Evolutionary conservation across 1,284 basidiomycete genomes (phyloP), one percentile per base, ranked within the genome.

Genomic region (Testicularia cyperi): DNA sequence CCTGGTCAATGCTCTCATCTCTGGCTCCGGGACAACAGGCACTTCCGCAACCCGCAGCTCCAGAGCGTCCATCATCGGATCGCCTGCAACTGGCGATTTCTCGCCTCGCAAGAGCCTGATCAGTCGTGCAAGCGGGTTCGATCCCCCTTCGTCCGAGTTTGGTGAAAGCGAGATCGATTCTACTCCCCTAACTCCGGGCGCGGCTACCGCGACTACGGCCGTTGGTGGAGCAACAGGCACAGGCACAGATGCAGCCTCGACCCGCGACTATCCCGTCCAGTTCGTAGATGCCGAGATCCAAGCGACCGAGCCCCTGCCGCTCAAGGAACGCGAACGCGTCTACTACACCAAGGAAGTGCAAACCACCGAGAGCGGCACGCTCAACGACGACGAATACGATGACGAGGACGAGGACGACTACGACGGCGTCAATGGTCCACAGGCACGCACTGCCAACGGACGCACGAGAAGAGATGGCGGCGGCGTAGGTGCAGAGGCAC

Each of bases 331-430:
- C 86, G 87, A 90, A 77, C 84, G 86, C n/a, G 86, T 94, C 19
- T 86, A 88, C 37, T 96, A 95, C 73, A 92, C 92, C 63, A 95
- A 94, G 77, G 87, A 91, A 65, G 87, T 94, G 2, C 92, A 97
- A 77, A 95, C 91, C 0, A 82, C 85, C 38, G 29, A 9, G 8
- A 39, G 45, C 2, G 40, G 48, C 27, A 38, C 46, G 3, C 38
- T 58, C 8, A 73, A 72, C 28, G 63, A 63, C 22, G n/a, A n/a
- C n/a, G n/a, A n/a, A n/a, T n/a, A n/a, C n/a, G 80, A 83, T n/a
- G 70, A 85, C 5, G 57, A 80, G 78, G 23, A 83, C 78, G 44
- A 56, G 3, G n/a, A n/a, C n/a, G n/a, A n/a, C n/a, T 81, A 83
- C n/a, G 70, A 85, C 5, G 57, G 80, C 79, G 23, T 83, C 78